Conservation (phyloP, 75 land plant genomes). For the Selaginella tamariscina region DNA sequence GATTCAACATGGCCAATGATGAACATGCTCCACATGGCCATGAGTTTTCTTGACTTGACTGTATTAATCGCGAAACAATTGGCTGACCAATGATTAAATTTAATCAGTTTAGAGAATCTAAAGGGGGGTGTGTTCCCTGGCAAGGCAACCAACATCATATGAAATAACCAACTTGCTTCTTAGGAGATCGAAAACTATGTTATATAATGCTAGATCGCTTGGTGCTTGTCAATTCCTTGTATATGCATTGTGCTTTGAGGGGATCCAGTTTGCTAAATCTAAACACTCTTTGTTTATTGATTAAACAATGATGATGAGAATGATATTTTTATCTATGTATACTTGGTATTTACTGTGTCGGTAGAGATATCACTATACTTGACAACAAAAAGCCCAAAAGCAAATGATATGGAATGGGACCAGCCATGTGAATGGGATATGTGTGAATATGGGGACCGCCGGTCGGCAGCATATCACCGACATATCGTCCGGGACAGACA, state of each 20-base stretch:
- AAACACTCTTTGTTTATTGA: not conserved
- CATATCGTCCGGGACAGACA: not conserved
- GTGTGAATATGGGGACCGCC: constrained; percentile 5
- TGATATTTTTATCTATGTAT: no score
- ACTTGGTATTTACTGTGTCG: not conserved
- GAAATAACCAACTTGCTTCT: no score
- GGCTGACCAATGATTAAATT: not conserved
- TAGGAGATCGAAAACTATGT: no score
- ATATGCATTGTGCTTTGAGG: no score
- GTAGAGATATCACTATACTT: not conserved
- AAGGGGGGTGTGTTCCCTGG: no score
- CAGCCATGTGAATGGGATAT: not conserved
- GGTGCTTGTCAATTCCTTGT: no score
- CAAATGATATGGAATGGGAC: not conserved
- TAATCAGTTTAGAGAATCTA: not conserved
- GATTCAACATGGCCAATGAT: not conserved
- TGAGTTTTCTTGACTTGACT: not conserved
- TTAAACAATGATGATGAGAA: no score
- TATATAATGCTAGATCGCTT: no score
- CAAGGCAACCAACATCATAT: no score
- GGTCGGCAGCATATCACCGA: not conserved
- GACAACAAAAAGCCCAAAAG: not conserved
- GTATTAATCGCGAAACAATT: not conserved
- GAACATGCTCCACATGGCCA: no score
- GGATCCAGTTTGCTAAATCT: no score